Evolutionary conservation across 2,329 filamentous ascomycete species (phyloP), one percentile per base, ranked within the genome.

Genomic region (Aureobasidium subglaciale): DNA sequence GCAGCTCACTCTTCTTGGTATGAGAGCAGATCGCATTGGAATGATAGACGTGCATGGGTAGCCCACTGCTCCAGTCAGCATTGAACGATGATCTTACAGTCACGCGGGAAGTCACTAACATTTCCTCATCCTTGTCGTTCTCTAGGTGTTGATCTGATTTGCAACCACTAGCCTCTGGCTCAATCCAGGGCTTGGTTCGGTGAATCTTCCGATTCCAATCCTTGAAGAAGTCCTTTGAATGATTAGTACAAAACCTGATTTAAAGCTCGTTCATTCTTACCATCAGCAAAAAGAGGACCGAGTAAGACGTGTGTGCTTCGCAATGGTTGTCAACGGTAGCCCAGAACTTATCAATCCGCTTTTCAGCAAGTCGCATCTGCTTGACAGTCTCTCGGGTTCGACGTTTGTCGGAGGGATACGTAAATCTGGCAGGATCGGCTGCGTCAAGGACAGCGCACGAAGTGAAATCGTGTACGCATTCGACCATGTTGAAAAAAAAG

Each of bases 261-360:
- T 3, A 13, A 22, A 22, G 7, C 16, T 10, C 16, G 3, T 35
- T 40, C 11, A n/a, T 29, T 27, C 45, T 37, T 37, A 49, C 45
- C 30, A 35, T 45, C 29, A 57, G 50, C 15, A 45, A 40, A 29
- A 25, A 16, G n/a, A 29, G 24, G 30, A 35, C 22, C 16, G 27
- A 27, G 24, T 35, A 41, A 4, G 25, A 30, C 8, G 35, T 55
- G 24, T 55, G 56, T 16, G 20, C n/a, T n/a, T 56, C 48, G 24
- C 43, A 40, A 25, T 45, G 56, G 7, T 35, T 35, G 48, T 52
- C 48, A 2, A 52, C 24, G 1, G 11, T 40, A n/a, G 34, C 34
- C 78, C 77, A 81, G 56, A 80, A 75, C 0, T 43, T 55, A 60
- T 81, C 78, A 4, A 83, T 67, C 24, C 72, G 68, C 0, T 38